Base-by-base conservation (phyloP, 257 asterid genomes). In the Solanum neorickii region DNA sequence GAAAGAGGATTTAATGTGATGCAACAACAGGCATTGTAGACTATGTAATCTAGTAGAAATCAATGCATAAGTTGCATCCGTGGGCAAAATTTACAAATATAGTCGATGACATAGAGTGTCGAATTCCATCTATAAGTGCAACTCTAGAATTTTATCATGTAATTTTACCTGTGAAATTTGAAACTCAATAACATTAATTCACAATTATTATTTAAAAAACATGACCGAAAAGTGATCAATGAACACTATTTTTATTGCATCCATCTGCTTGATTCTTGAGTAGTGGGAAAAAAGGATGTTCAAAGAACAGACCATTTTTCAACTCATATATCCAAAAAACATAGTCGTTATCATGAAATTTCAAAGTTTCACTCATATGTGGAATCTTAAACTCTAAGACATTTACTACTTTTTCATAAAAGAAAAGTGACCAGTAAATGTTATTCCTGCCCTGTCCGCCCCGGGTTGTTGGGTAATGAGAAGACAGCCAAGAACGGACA, bases 381-480 rank as follows among this genome's bases (percentile, higher is more conserved):
- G 16, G 1, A 29, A 69, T 29, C 12, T 69, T 6, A 69, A 31
- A 69, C 76, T 69, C 3, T 11, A 12, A 14, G 9, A 69, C 20
- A 69, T 69, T 69, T 1, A 31, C 23, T 25, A 66, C 5, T 20
- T 56, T 59, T 21, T 23, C 3, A 13, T 29, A 68, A 66, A 66
- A 62, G 0, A 49, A 3, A 49, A 52, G 62, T 65, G 8, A 33
- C 0, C 9, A 20, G 0, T 35, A 10, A 35, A 35, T 3, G 2
- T 20, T 35, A 73, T 73, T 35, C 2, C 2, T 41, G 2, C 1
- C 0, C 0, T 8, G 7, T 3, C 29, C 6, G 6, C 18, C 10
- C 6, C 3, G 3, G 12, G 7, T 41, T 76, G 23, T n/a, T 41
- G 21, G 59, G 12, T 76, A 23, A 23, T 76, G 83, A 31, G 59